Evolutionary conservation across 352 stramenopile species (phyloP), one percentile per base, ranked within the genome.

Genomic region (Pythium oligandrum): DNA sequence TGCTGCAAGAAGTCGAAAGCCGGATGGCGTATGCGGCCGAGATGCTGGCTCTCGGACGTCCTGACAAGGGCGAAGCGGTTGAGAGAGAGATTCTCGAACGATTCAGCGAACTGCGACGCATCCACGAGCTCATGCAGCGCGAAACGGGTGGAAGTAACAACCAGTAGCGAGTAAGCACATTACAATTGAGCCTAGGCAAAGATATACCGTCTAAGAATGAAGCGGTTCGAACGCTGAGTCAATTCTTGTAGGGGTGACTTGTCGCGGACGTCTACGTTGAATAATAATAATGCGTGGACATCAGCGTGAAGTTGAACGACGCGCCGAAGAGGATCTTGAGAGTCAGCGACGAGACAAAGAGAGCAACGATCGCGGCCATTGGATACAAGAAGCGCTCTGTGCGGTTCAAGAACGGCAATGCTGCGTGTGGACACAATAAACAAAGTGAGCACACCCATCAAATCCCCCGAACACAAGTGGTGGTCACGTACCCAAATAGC

Each of bases 351-450:
- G 87, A 79, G 44, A 95, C 8, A 46, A 96, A 95, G 44, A 92
- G 45, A 32, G 73, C 70, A 38, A 71, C 63, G n/a, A 96, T 71
- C 6, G 79, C 47, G 33, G 95, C 75, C 34, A 96, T 74, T 31
- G 89, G 90, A 46, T 91, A 75, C 30, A 97, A 59, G 37, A 97
- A 88, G 32, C 90, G 83, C 63, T 97, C 88, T 3, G 90, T 97
- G 51, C 84, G 86, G 61, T 94, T 79, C 17, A 97, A 68, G 57
- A 96, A 96, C 7, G 89, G 88, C 12, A 97, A 71, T 10, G 87
- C 85, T 93, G 58, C 6, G 6, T 11, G 30, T 31, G 30, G 12
- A 33, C 12, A 26, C 11, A 35, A 30, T 4, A 11, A 52, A 35
- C 10, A 44, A 32, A 52, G 46, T 63, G 6, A 52, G 26, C 44